These are phyloP conservation scores for Coemansia sp. DNA, from an alignment of 192 early-diverging fungal species.

Conservation along the genomic window DNA sequence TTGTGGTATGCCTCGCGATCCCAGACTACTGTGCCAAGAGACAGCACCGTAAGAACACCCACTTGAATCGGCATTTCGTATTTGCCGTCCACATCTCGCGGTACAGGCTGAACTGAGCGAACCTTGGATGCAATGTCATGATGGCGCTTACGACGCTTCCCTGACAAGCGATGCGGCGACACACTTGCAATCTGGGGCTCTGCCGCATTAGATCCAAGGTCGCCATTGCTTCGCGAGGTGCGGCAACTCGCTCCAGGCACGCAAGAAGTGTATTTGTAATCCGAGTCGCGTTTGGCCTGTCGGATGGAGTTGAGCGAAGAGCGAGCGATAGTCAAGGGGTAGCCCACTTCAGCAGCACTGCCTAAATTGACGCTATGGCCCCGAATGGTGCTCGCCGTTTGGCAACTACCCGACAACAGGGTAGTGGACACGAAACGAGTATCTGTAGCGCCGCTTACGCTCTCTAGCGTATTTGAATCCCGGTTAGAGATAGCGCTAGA, in stretches of 20 bases:
- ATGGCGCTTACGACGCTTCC: slow-evolving; percentile 43
- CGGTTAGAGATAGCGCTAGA: background rate
- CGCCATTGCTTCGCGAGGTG: background rate
- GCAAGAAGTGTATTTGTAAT: background rate
- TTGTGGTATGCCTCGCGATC: slow-evolving; percentile 80
- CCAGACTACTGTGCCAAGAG: slow-evolving; percentile 70
- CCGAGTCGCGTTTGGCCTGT: background rate
- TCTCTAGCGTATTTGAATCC: background rate
- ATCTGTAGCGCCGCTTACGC: background rate
- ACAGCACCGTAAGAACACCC: slow-evolving; percentile 72
- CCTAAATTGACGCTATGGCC: background rate
- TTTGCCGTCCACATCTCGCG: slow-evolving; percentile 61
- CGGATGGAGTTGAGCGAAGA: background rate
- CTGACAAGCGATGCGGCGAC: background rate
- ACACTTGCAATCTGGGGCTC: background rate
- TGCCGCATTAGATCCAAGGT: background rate
- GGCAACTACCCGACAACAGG: background rate
- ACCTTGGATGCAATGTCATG: slow-evolving; percentile 44
- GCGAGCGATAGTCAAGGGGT: background rate
- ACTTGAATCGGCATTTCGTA: slow-evolving; percentile 74
- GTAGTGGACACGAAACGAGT: background rate
- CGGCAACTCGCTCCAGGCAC: background rate
- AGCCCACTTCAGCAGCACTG: background rate
- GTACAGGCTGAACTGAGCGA: slow-evolving; percentile 44
- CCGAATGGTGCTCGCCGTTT: background rate